Evolutionary conservation across 1,284 basidiomycete genomes (phyloP), one percentile per base, ranked within the genome.

Genomic region (Melampsora americana): DNA sequence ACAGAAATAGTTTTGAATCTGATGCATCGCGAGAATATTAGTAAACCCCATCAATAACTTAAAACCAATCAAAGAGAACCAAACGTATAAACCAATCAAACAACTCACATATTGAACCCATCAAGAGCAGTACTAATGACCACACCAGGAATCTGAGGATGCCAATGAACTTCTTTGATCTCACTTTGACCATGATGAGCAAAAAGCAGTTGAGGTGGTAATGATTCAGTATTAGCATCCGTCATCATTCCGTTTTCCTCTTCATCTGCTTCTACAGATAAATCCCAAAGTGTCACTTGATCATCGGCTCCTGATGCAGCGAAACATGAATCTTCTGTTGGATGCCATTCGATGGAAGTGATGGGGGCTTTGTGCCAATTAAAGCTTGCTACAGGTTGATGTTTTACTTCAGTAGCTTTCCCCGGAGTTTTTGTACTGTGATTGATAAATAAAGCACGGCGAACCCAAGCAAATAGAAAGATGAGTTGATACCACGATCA

Each of bases 101-200:
- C n/a, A 14, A 35, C 67, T 20, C 56, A 98, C 80, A 95, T 87
- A 84, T 95, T 94, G 84, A 97, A 95, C 5, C 92, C 92, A 82
- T 94, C 92, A 32, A 87, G 84, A 18, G 93, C 92, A 0, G 94
- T 97, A 80, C 88, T 90, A 79, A 95, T 86, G 64, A 95, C 87
- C 73, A 89, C 86, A 14, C 94, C 94, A 0, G 93, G 93, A 66
- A 98, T 92, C 83, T 99, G 96, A 35, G 92, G 90, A 83, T 98
- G 93, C 95, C 95, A 99, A 82, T 98, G 95, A 28, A 98, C 85
- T 85, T 99, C 96, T 85, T 99, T 99, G 82, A 97, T 88, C 79
- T 99, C 93, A 81, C 89, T 91, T 83, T 98, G 93, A 18, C 95
- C 95, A 82, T 98, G 95, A 83, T 99, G 96, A 69, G 94, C 90